Conservation (phyloP, 192 early-diverging fungal genomes). For the Oehlia diaphana region DNA sequence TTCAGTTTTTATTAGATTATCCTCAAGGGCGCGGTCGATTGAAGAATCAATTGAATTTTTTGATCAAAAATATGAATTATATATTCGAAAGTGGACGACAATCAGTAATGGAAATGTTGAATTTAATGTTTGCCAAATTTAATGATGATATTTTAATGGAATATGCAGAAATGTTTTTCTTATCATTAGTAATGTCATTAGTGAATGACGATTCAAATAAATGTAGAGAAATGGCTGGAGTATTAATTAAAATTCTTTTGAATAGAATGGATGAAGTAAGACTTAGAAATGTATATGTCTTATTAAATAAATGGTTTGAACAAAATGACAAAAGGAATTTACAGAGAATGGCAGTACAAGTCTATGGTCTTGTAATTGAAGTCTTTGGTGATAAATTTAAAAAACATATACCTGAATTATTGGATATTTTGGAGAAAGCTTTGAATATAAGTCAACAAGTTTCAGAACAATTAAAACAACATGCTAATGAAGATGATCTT, state of each 20-base stretch:
- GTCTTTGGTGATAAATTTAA: conserved; percentile 65
- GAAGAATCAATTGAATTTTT: conserved; percentile 80
- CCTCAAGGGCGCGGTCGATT: conserved; percentile 85
- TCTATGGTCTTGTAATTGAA: conserved; percentile 83
- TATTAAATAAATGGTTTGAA: conserved; percentile 80
- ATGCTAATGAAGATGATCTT: conserved; percentile 29
- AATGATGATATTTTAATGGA: conserved; percentile 72
- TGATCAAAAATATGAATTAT: conserved; percentile 90
- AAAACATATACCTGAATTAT: conserved; percentile 49
- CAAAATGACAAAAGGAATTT: conserved; percentile 61
- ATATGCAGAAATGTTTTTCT: conserved; percentile 79
- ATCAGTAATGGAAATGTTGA: conserved; percentile 87
- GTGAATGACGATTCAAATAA: conserved; percentile 92
- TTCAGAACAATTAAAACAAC: conserved; percentile 47
- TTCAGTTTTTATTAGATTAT: conserved; percentile 95
- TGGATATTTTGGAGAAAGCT: conserved; percentile 52
- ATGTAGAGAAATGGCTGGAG: conserved; percentile 86
- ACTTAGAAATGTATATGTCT: conserved; percentile 60
- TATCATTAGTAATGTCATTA: conserved; percentile 80
- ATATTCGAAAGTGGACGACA: conserved; percentile 89
- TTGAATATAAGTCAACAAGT: conserved; percentile 46
- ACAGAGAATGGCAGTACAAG: conserved; percentile 78
- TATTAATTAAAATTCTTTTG: conserved; percentile 69
- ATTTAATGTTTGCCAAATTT: conserved; percentile 78
- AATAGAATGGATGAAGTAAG: conserved; percentile 59